These are phyloP conservation scores for Verticillium klebahnii DNA, from an alignment of 2,329 filamentous ascomycete genomes.

Conservation along the genomic window DNA sequence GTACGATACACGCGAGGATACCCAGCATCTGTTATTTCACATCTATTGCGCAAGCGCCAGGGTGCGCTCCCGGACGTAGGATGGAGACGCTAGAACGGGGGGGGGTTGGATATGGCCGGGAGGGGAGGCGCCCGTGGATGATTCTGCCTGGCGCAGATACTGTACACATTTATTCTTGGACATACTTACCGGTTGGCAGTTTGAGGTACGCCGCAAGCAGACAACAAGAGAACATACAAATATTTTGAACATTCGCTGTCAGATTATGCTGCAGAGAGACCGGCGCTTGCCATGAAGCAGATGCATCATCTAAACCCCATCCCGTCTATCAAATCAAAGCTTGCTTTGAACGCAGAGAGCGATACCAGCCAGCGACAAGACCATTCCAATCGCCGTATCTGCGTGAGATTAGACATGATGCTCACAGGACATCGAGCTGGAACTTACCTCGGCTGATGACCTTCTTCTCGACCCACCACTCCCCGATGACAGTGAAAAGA, in stretches of 20 bases:
- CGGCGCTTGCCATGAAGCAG: background rate
- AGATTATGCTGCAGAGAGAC: background rate
- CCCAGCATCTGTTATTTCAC: background rate
- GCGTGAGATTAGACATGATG: conserved; percentile 6
- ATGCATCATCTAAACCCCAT: background rate
- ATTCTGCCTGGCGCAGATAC: conserved; percentile 2
- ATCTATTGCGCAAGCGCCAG: background rate
- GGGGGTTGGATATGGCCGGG: background rate
- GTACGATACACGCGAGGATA: background rate
- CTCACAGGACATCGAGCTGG: background rate
- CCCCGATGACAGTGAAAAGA: conserved; percentile 89
- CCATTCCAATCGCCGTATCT: conserved; percentile 85
- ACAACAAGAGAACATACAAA: background rate
- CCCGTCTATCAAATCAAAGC: conserved; percentile 6
- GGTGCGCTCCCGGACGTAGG: background rate
- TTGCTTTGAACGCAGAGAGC: conserved; percentile 76
- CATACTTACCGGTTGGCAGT: conserved; percentile 1
- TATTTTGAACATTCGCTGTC: background rate
- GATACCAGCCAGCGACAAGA: conserved; percentile 73
- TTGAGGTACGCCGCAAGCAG: background rate
- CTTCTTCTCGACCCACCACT: conserved; percentile 93
- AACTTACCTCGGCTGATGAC: conserved; percentile 73
- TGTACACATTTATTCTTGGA: background rate
- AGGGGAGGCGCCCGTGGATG: background rate
- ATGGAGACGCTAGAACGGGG: background rate